phyloP scores from a whole-genome alignment of 148 eudicot genomes.

The Camellia granthamiana region DNA sequence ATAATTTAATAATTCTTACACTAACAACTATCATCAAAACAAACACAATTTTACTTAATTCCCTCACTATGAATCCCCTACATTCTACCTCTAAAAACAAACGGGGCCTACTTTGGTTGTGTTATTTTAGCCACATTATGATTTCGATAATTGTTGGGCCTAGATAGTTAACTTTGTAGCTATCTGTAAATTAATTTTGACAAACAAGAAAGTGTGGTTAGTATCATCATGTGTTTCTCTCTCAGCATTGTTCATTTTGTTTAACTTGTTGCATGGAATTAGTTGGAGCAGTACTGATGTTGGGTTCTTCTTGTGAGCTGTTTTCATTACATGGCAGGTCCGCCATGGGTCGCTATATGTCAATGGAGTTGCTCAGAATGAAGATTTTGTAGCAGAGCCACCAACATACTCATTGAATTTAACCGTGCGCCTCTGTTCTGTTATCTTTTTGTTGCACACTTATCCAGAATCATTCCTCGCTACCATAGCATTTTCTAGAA shows the following conservation, averaged over 20 bases:
- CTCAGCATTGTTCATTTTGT: not conserved
- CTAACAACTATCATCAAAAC: too few relatives aligned
- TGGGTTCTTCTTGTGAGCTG: not conserved
- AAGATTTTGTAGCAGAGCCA: constrained; percentile 13
- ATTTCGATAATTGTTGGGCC: too few relatives aligned
- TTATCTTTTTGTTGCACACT: not conserved
- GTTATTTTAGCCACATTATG: too few relatives aligned
- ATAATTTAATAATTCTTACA: too few relatives aligned
- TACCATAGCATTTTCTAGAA: not conserved
- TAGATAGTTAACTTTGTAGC: too few relatives aligned
- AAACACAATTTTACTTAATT: too few relatives aligned
- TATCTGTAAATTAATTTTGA: too few relatives aligned
- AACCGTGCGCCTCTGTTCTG: not conserved
- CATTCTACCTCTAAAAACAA: too few relatives aligned
- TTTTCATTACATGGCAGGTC: constrained; percentile 12
- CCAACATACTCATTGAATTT: not conserved
- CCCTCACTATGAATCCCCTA: too few relatives aligned
- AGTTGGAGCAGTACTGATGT: not conserved
- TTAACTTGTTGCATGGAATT: not conserved
- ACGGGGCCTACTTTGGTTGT: too few relatives aligned
- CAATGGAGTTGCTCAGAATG: constrained; percentile 9
- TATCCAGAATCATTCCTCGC: not conserved
- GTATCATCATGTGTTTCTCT: not conserved
- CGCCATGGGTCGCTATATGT: constrained; percentile 5
- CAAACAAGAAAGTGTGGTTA: too few relatives aligned